Evolutionary conservation across 2,329 filamentous ascomycete species (phyloP), one percentile per base, ranked within the genome.

Genomic region (Calonectria crousiana): DNA sequence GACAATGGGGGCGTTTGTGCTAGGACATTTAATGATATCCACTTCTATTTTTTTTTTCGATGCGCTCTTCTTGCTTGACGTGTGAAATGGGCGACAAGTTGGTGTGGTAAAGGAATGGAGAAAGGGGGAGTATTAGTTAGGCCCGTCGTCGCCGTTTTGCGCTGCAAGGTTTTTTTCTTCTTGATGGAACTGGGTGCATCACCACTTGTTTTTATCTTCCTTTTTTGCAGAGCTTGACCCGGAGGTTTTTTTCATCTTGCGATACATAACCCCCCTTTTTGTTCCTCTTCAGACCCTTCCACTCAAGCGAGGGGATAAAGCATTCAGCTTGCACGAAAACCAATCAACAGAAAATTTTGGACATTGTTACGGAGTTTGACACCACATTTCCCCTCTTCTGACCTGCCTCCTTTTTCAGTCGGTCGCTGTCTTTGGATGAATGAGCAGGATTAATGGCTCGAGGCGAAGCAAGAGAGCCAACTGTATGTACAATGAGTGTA

Each of bases 1-100:
- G 75, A 75, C 74, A 71, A 74, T 72, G 69, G 73, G 70, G 79
- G 79, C 77, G 79, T 81, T 80, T 79, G 76, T 79, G 76, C 75
- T 78, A 79, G 79, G 81, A 78, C 75, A 78, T 80, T 81, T 82
- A 80, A 81, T 82, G 80, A 82, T 83, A 82, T 83, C 81, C 80
- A 77, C 64, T 76, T 78, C 75, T 68, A 77, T 76, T 79, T 76
- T 47, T 47, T 75, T 74, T 47, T 75, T 74, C 75, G 53, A 71
- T 70, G 67, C 71, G 71, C 41, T 53, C 76, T 56, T 74, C 67
- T 60, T 58, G 65, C 66, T 66, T 71, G 67, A 73, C 53, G 41
- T 56, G 52, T 69, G 47, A 51, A 60, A 73, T 49, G 53, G 64
- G 65, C 49, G 53, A 53, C 64, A 41, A 44, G 69, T 34, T 60